Evolutionary conservation across 2,329 filamentous ascomycete genomes (phyloP).

Genomic region (Fusarium scirpi): DNA sequence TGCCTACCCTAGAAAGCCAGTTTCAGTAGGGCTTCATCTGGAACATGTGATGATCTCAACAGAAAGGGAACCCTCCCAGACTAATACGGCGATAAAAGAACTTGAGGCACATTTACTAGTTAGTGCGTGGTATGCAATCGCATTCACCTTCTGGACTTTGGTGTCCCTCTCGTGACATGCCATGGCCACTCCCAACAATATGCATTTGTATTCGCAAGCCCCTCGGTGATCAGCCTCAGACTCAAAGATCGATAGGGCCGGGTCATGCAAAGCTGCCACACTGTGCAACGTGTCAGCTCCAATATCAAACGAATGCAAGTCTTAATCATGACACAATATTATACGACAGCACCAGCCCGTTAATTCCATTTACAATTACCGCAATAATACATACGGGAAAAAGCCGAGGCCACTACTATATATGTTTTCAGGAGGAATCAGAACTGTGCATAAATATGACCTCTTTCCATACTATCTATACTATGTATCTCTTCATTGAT

Average conservation of each 20-base stretch:
- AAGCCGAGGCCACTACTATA: neutral
- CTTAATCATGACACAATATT: neutral
- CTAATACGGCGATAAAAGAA: neutral
- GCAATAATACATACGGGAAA: neutral
- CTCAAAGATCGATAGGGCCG: slow-evolving; percentile 10
- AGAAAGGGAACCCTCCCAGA: neutral
- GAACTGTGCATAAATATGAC: slow-evolving; percentile 19
- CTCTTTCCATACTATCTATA: neutral
- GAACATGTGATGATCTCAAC: neutral
- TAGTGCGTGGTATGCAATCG: neutral
- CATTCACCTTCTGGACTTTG: neutral
- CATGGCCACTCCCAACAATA: neutral
- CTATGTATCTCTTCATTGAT: neutral
- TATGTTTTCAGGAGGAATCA: slow-evolving; percentile 12
- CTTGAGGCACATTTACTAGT: neutral
- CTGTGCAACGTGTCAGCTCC: slow-evolving; percentile 22
- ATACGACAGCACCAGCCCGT: neutral
- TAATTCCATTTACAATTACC: neutral
- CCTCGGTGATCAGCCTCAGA: neutral
- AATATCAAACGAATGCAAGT: neutral
- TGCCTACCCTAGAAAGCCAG: neutral
- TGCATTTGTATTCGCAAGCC: neutral
- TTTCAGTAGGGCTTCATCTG: neutral
- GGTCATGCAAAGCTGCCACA: neutral
- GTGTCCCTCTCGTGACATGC: neutral